Percentiles rank a stretch among this genome's conserved stretches.
These are phyloP conservation scores for Euphorbia tirucalli DNA, from an alignment of 345 rosid genomes.

Conservation along the genomic window DNA sequence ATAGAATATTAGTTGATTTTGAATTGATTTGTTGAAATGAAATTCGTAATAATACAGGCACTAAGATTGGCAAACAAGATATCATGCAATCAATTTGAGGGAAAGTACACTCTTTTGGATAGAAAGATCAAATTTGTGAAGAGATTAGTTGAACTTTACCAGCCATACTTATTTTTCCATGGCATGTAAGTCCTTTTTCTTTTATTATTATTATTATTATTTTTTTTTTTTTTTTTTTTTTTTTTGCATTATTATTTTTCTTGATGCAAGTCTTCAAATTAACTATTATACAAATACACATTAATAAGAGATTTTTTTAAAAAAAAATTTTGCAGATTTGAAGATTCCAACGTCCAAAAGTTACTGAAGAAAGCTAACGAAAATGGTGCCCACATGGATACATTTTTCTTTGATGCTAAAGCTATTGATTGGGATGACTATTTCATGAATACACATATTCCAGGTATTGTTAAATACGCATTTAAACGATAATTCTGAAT, in stretches of 20 bases:
- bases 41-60: not conserved
- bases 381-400: not conserved
- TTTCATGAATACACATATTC: slow-evolving; percentile 11
- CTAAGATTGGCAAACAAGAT: not conserved
- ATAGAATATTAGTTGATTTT: too few species aligned
- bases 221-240: too few species aligned
- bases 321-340: slow-evolving; percentile 18
- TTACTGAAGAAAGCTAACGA: not conserved
- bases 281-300: too few species aligned
- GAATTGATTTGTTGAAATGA: too few species aligned
- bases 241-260: too few species aligned
- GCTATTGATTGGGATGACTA: slow-evolving; percentile 15
- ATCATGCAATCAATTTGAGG: not conserved
- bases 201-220: not conserved
- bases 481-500: not conserved
- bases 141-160: slow-evolving; percentile 1
- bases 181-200: slow-evolving; percentile 5
- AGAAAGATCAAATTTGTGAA: not conserved
- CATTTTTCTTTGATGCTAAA: slow-evolving; percentile 8
- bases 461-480: slow-evolving; percentile 4
- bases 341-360: slow-evolving; percentile 11
- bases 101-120: not conserved
- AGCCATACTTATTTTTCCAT: slow-evolving; percentile 9
- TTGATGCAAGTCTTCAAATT: too few species aligned
- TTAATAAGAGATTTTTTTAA: too few species aligned